Conservation (phyloP, 225 moss, liverwort and hornwort species). For the Climacium dendroides region DNA sequence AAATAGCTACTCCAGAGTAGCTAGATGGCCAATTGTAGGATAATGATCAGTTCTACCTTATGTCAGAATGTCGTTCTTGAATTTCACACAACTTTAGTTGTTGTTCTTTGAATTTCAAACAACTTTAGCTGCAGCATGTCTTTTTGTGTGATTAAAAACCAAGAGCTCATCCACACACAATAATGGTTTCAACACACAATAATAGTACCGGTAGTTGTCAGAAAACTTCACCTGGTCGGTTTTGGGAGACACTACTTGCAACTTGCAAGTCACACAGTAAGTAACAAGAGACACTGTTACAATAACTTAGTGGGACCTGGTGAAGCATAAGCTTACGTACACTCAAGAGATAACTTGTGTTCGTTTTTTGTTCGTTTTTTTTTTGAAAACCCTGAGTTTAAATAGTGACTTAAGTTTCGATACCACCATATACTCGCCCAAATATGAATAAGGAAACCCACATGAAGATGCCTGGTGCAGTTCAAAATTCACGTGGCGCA, state of each 20-base stretch:
- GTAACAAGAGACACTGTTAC: not conserved
- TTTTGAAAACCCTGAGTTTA: too few relatives aligned
- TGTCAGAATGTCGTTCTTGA: too few relatives aligned
- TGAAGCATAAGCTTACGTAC: not conserved
- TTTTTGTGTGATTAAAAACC: not conserved
- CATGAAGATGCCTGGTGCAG: not conserved
- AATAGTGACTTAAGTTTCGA: not conserved
- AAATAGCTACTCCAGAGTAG: too few relatives aligned
- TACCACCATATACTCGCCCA: not conserved
- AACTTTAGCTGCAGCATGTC: not conserved
- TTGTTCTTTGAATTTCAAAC: not conserved
- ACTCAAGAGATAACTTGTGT: too few relatives aligned
- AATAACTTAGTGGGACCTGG: too few relatives aligned
- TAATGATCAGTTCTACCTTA: too few relatives aligned
- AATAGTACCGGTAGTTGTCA: not conserved
- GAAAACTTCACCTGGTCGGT: not conserved
- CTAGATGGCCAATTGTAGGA: too few relatives aligned
- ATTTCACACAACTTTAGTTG: not conserved
- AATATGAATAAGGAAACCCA: too few relatives aligned
- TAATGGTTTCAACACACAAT: not conserved
- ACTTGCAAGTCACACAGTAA: not conserved
- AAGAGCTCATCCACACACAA: not conserved
- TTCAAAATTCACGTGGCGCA: not conserved
- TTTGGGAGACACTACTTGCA: not conserved
- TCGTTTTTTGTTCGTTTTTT: too few relatives aligned